These are phyloP conservation scores for Podospora pseudocomata DNA, from an alignment of 495 filamentous ascomycete genomes.

Conservation along the genomic window DNA sequence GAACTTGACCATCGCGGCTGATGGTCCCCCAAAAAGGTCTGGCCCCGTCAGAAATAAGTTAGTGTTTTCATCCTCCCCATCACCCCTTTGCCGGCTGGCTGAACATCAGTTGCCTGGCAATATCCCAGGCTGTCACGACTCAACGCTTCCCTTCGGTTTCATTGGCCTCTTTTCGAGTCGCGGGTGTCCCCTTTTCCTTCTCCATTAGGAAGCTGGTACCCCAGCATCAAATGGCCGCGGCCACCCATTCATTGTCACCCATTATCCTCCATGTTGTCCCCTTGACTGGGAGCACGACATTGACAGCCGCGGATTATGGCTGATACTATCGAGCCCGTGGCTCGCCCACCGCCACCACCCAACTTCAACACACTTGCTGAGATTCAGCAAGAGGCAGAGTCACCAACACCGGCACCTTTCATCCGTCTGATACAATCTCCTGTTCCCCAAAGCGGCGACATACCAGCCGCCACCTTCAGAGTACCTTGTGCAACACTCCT, in stretches of 20 bases:
- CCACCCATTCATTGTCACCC: background rate
- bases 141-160: background rate
- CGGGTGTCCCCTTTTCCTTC: background rate
- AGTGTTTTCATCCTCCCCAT: background rate
- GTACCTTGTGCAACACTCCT: background rate
- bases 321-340: background rate
- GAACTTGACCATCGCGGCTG: background rate
- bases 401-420: background rate
- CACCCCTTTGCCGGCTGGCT: background rate
- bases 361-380: background rate
- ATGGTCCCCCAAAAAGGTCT: background rate
- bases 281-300: background rate
- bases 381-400: background rate
- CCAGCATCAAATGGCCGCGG: background rate
- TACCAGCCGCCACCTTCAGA: background rate
- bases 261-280: background rate
- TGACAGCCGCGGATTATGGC: background rate
- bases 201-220: background rate
- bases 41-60: background rate
- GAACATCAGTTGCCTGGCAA: background rate
- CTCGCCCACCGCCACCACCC: background rate
- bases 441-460: background rate
- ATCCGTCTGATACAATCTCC: background rate
- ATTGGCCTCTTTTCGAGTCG: background rate
- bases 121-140: background rate